These are phyloP conservation scores for Aspergillus sojae DNA, from an alignment of 2,329 filamentous ascomycete species.

Conservation along the genomic window DNA sequence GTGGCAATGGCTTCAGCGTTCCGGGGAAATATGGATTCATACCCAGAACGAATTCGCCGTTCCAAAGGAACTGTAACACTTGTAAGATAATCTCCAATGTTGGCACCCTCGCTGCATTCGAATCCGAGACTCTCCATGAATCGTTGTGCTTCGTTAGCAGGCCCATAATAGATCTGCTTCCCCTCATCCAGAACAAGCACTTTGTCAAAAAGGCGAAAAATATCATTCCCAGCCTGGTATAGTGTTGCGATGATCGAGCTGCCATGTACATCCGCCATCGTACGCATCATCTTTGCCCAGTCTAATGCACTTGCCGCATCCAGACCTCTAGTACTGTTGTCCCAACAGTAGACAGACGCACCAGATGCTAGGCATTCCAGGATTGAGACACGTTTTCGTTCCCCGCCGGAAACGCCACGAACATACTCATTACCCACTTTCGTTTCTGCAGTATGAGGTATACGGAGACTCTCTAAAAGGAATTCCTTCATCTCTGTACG, in stretches of 20 bases:
- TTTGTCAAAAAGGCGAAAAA: slow-evolving; percentile 71
- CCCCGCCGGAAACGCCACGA: slow-evolving; percentile 67
- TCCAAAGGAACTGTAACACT: slow-evolving; percentile 63
- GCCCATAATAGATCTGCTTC: slow-evolving; percentile 67
- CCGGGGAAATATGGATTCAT: slow-evolving; percentile 48
- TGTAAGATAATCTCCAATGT: slow-evolving; percentile 67
- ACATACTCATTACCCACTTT: slow-evolving; percentile 66
- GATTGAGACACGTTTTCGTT: slow-evolving; percentile 69
- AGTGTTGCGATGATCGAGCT: slow-evolving; percentile 62
- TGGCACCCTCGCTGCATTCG: slow-evolving; percentile 62
- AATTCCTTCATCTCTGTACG: neutral
- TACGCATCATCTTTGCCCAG: slow-evolving; percentile 62
- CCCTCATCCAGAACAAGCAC: slow-evolving; percentile 69
- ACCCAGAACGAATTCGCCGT: slow-evolving; percentile 46
- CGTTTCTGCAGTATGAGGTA: slow-evolving; percentile 46
- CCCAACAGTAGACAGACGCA: slow-evolving; percentile 65
- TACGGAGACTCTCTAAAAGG: slow-evolving; percentile 2
- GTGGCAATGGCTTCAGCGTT: slow-evolving; percentile 47
- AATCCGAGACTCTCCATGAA: slow-evolving; percentile 70
- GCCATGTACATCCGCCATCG: slow-evolving; percentile 60
- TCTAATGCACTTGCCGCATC: slow-evolving; percentile 68
- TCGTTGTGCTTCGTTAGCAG: slow-evolving; percentile 58
- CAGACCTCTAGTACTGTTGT: slow-evolving; percentile 64
- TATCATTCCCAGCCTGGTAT: slow-evolving; percentile 71
- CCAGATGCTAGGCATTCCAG: slow-evolving; percentile 63